These are phyloP conservation scores for Solanum chmielewskii DNA, from an alignment of 257 asterid genomes.

Conservation along the genomic window DNA sequence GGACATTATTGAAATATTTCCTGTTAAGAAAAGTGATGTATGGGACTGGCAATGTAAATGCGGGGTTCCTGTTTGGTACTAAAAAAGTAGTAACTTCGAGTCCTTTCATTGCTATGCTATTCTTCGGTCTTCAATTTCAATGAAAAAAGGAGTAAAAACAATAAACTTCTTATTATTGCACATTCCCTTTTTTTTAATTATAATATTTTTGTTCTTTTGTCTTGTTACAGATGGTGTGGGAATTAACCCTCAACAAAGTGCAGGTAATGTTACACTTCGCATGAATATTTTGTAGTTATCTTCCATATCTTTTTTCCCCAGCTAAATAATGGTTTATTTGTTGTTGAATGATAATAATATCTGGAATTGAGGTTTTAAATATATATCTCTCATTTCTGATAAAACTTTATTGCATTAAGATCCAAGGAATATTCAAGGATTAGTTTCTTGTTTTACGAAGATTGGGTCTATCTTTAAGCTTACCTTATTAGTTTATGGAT, in stretches of 20 bases:
- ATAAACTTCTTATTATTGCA: not conserved
- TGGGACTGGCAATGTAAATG: not conserved
- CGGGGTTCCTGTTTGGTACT: not conserved
- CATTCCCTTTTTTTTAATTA: not conserved
- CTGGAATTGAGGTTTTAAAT: not conserved
- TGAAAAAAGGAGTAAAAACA: not conserved
- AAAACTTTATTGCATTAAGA: not conserved
- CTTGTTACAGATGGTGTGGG: slow-evolving; percentile 77
- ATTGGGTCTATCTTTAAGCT: not conserved
- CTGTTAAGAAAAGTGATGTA: not conserved
- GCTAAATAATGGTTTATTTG: not conserved
- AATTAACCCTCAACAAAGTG: slow-evolving; percentile 96
- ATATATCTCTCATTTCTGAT: not conserved
- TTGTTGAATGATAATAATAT: not conserved
- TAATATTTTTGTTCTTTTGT: not conserved
- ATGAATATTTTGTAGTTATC: not conserved
- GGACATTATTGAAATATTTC: not conserved
- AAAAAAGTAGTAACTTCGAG: not conserved
- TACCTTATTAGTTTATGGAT: not conserved
- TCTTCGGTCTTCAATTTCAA: not conserved
- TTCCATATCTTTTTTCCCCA: not conserved
- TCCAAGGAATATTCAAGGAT: not conserved
- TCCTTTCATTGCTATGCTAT: not conserved
- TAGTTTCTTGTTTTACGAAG: not conserved
- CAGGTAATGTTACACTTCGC: slow-evolving; percentile 42